Conservation (phyloP, 139 green algal genomes). For the Tetraselmis striata region DNA sequence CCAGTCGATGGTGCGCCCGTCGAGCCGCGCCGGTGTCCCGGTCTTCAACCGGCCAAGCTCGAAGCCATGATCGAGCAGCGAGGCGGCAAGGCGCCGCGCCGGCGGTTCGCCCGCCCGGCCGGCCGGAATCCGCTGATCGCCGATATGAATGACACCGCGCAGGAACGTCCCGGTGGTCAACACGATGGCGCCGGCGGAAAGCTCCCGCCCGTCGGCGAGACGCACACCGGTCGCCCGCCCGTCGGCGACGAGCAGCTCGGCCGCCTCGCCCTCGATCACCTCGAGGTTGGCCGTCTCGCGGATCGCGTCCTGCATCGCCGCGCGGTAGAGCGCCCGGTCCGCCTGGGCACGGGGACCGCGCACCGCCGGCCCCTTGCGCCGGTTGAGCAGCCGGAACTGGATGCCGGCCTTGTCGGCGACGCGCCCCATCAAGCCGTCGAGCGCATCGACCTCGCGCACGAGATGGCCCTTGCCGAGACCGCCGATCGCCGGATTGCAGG, state of each 20-base stretch:
- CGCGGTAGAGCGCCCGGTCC: slow-evolving; percentile 52
- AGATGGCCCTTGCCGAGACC: slow-evolving; percentile 53
- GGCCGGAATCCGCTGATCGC: slow-evolving; percentile 22
- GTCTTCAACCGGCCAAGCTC: slow-evolving; percentile 44
- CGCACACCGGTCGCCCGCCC: slow-evolving; percentile 1
- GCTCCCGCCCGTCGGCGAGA: slow-evolving; percentile 24
- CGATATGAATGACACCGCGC: slow-evolving; percentile 41
- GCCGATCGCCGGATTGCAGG: slow-evolving; percentile 56
- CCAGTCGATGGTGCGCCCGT: no score
- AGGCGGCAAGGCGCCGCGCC: slow-evolving; percentile 19
- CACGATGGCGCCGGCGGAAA: slow-evolving; percentile 30
- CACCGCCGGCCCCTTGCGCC: slow-evolving; percentile 45
- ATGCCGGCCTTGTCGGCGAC: slow-evolving; percentile 46
- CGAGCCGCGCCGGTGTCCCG: slow-evolving; percentile 44
- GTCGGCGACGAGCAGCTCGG: slow-evolving; percentile 38
- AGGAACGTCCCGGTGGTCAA: slow-evolving; percentile 55
- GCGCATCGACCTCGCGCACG: slow-evolving; percentile 49
- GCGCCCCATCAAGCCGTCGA: slow-evolving; percentile 48
- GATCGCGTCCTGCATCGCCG: slow-evolving; percentile 26
- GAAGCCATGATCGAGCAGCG: slow-evolving; percentile 29
- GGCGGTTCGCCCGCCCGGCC: slow-evolving; percentile 24
- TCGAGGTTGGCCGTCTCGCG: slow-evolving; percentile 10
- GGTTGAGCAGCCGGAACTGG: slow-evolving; percentile 55
- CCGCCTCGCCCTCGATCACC: slow-evolving; percentile 38
- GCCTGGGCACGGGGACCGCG: slow-evolving; percentile 52